These are phyloP conservation scores for Aegle marmelos DNA, from an alignment of 345 rosid genomes.

Conservation along the genomic window DNA sequence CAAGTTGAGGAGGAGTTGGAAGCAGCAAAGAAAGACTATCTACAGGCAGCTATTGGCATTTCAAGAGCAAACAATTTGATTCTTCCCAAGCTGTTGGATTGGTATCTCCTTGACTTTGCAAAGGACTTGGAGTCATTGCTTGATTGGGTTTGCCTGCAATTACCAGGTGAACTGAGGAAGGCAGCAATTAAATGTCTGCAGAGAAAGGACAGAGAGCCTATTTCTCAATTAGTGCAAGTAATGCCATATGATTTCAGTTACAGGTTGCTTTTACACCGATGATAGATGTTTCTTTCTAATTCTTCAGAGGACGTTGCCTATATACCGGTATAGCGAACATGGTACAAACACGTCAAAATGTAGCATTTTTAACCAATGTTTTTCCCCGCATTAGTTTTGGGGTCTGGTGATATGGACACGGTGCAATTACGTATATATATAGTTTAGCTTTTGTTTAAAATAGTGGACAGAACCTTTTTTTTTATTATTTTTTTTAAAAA, in stretches of 20 bases:
- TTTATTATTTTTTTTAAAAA: background rate
- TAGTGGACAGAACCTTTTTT: background rate
- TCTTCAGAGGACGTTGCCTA: background rate
- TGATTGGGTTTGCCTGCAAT: conserved; percentile 83
- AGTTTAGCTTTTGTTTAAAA: conserved; percentile 1
- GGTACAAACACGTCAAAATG: background rate
- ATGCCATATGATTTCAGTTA: conserved; percentile 87
- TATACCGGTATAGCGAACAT: conserved; percentile 15
- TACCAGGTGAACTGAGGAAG: conserved; percentile 59
- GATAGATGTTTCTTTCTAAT: conserved; percentile 17
- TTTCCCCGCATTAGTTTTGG: background rate
- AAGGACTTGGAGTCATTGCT: conserved; percentile 81
- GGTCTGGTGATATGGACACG: background rate
- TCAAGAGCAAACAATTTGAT: conserved; percentile 63
- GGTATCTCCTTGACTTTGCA: conserved; percentile 84
- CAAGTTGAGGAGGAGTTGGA: conserved; percentile 76
- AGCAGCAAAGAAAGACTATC: conserved; percentile 74
- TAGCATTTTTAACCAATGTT: conserved; percentile 1
- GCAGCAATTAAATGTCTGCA: conserved; percentile 58
- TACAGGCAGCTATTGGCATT: conserved; percentile 76
- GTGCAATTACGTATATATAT: background rate
- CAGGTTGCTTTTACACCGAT: conserved; percentile 54
- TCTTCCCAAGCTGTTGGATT: conserved; percentile 83
- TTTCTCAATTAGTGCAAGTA: conserved; percentile 56
- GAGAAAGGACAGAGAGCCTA: conserved; percentile 42